Evolutionary conservation across 1,284 basidiomycete species (phyloP).

Genomic region (Melampsora larici-populina): DNA sequence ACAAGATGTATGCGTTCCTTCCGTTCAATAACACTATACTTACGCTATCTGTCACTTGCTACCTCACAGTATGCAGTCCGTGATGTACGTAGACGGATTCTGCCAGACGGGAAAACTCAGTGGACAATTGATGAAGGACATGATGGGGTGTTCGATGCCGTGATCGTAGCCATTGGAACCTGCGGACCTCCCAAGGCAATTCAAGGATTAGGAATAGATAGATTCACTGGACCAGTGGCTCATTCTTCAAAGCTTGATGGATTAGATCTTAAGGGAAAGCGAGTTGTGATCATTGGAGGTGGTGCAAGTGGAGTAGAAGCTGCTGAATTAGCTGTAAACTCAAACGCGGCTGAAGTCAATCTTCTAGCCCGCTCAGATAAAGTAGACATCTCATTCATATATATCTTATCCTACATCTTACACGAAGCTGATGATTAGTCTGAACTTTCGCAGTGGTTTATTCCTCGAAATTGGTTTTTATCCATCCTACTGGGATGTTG

Average conservation of each 20-base stretch:
- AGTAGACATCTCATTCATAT: conserved; percentile 2
- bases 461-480: conserved; percentile 30
- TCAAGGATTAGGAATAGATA: conserved; percentile 7
- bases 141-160: conserved; percentile 33
- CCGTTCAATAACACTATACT: neutral
- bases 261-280: conserved; percentile 21
- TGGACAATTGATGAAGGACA: conserved; percentile 33
- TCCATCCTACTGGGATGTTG: neutral
- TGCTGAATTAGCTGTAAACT: conserved; percentile 37
- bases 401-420: no score
- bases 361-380: conserved; percentile 37
- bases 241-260: conserved; percentile 36
- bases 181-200: conserved; percentile 26
- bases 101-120: neutral
- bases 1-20: neutral
- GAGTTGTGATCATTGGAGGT: conserved; percentile 28
- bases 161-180: conserved; percentile 39
- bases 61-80: conserved; percentile 15
- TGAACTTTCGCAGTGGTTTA: conserved; percentile 31
- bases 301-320: conserved; percentile 42
- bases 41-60: neutral
- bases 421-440: neutral
- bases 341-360: conserved; percentile 12
- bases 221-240: conserved; percentile 22
- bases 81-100: conserved; percentile 5